Evolutionary conservation across 345 rosid species (phyloP).

Genomic region (Raphanus sativus): DNA sequence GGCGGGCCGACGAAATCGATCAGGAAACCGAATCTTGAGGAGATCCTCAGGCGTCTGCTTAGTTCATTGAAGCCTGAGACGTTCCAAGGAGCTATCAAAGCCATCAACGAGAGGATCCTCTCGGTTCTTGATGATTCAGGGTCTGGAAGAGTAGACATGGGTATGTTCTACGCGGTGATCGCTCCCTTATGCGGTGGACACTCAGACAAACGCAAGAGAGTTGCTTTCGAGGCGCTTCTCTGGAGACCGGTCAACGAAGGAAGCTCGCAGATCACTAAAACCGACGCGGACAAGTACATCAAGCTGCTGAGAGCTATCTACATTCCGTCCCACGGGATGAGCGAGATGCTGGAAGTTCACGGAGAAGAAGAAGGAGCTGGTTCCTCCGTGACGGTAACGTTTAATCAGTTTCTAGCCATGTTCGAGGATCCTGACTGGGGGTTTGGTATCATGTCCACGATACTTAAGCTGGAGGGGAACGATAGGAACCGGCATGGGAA

Average conservation of each 20-base stretch:
- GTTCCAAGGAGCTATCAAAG: constrained; percentile 92
- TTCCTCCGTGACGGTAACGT: constrained; percentile 56
- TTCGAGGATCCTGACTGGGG: constrained; percentile 94
- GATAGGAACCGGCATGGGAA: constrained; percentile 85
- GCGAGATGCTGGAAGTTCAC: constrained; percentile 68
- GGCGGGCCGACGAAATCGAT: constrained; percentile 84
- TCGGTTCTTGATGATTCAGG: constrained; percentile 71
- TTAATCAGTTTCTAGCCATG: constrained; percentile 74
- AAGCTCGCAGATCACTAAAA: constrained; percentile 63
- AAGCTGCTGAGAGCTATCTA: constrained; percentile 77
- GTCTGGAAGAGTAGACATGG: constrained; percentile 89
- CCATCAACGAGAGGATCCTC: constrained; percentile 86
- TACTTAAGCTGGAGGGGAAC: constrained; percentile 75
- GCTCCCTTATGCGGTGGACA: constrained; percentile 84
- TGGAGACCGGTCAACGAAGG: constrained; percentile 90
- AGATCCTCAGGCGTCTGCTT: constrained; percentile 71
- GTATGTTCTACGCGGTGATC: constrained; percentile 81
- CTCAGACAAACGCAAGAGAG: constrained; percentile 67
- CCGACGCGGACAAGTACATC: constrained; percentile 62
- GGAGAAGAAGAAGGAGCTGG: constrained; percentile 66
- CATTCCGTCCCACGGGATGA: constrained; percentile 62
- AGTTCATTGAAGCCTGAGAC: constrained; percentile 78
- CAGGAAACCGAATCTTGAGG: constrained; percentile 83
- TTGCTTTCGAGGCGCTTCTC: constrained; percentile 80
- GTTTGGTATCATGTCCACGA: constrained; percentile 78